phyloP scores from a whole-genome alignment of 345 rosid species.

The Firmiana major region DNA sequence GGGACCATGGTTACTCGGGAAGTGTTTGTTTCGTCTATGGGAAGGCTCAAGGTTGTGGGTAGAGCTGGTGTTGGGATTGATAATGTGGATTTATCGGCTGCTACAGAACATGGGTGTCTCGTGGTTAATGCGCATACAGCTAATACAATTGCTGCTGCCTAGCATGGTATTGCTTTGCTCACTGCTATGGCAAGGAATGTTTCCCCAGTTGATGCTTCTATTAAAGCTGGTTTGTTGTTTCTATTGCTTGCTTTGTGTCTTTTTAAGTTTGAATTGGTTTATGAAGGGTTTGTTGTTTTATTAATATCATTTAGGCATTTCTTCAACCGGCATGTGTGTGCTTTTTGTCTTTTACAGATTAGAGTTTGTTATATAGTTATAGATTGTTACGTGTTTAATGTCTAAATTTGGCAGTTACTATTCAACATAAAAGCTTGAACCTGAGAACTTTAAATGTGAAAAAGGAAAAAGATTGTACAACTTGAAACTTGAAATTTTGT shows the following conservation, averaged over 20 bases:
- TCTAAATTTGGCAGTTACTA: neutral
- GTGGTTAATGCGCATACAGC: constrained; percentile 57
- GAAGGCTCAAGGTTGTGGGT: constrained; percentile 55
- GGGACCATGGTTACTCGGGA: constrained; percentile 49
- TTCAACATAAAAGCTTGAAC: neutral
- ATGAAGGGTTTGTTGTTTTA: neutral
- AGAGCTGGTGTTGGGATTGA: constrained; percentile 61
- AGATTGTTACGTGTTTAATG: neutral
- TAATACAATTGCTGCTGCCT: constrained; percentile 53
- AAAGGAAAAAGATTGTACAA: neutral
- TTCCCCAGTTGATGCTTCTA: constrained; percentile 53
- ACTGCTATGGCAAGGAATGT: constrained; percentile 50
- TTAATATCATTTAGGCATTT: constrained; percentile 14
- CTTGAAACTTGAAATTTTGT: neutral
- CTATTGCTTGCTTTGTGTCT: neutral
- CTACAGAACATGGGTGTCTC: constrained; percentile 56
- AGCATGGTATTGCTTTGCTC: constrained; percentile 51
- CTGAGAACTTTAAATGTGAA: neutral
- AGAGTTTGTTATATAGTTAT: neutral
- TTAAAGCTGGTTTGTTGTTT: constrained; percentile 46
- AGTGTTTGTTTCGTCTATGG: constrained; percentile 48
- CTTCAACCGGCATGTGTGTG: constrained; percentile 7
- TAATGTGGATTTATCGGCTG: constrained; percentile 52
- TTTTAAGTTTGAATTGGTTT: neutral
- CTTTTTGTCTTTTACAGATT: neutral